Conservation (phyloP, 225 moss, liverwort and hornwort genomes). For the Thuidium tamariscinum region DNA sequence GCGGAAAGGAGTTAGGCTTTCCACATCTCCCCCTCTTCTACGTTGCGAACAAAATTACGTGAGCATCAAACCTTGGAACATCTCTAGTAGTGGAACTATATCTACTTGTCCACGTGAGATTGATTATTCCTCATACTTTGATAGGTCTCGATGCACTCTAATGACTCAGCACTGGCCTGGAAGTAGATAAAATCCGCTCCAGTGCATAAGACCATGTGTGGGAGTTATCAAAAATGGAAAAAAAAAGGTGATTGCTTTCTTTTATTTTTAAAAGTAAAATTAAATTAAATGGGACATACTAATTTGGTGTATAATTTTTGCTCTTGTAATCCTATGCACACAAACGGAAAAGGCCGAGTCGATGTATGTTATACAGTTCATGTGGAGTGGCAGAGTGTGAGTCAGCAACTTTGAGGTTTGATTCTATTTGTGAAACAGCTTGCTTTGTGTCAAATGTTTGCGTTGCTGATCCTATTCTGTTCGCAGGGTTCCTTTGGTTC, state of each 20-base stretch:
- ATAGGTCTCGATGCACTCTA: neutral
- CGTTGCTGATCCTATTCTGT: neutral
- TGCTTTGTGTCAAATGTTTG: neutral
- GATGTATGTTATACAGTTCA: neutral
- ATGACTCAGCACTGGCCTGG: neutral
- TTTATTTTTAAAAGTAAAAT: too few species aligned
- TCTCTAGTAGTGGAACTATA: neutral
- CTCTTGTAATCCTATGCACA: neutral
- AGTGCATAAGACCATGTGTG: neutral
- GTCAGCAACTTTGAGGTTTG: neutral
- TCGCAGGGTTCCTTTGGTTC: conserved; percentile 53
- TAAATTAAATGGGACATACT: neutral
- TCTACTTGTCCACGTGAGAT: neutral
- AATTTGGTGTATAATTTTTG: neutral
- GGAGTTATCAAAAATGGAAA: neutral
- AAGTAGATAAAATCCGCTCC: neutral
- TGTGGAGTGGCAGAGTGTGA: neutral
- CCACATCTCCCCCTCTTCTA: conserved; percentile 72
- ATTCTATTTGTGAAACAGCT: neutral
- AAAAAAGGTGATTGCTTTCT: neutral
- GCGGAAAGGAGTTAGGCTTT: conserved; percentile 18
- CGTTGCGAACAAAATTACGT: conserved; percentile 76
- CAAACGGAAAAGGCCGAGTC: neutral
- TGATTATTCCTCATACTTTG: neutral
- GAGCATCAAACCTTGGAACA: conserved; percentile 12